These are phyloP conservation scores for Penicillium sp. DNA, from an alignment of 2,329 filamentous ascomycete species.

Conservation along the genomic window DNA sequence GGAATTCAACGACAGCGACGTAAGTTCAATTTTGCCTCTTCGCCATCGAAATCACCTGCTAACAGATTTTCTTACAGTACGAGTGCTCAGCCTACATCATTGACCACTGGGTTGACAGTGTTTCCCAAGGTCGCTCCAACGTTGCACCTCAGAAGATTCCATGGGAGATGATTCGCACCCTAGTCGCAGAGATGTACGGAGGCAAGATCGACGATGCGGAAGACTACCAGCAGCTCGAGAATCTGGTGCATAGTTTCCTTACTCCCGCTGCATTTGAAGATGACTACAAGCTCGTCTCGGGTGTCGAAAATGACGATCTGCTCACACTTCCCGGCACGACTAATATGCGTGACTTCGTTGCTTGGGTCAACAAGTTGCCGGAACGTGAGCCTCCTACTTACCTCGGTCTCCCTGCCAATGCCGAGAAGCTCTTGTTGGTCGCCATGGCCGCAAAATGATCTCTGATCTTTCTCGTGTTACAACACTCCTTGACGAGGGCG, in stretches of 20 bases:
- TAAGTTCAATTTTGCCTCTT: conserved; percentile 57
- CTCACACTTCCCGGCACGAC: conserved; percentile 80
- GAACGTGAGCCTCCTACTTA: conserved; percentile 97
- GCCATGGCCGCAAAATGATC: conserved; percentile 82
- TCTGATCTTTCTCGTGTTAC: conserved; percentile 81
- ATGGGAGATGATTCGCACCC: conserved; percentile 90
- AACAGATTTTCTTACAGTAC: conserved; percentile 61
- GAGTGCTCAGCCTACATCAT: conserved; percentile 97
- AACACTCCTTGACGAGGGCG: conserved; percentile 87
- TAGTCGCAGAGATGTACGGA: conserved; percentile 93
- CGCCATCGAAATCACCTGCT: conserved; percentile 4
- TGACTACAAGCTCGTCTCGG: conserved; percentile 83
- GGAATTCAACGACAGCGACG: conserved; percentile 99
- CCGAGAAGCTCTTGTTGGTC: conserved; percentile 90
- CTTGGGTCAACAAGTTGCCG: conserved; percentile 88
- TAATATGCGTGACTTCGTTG: conserved; percentile 79
- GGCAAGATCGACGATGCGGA: conserved; percentile 93
- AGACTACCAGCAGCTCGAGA: conserved; percentile 74
- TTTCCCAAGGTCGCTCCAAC: conserved; percentile 84
- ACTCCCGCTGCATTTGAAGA: conserved; percentile 90
- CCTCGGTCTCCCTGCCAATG: conserved; percentile 88
- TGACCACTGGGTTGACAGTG: conserved; percentile 86
- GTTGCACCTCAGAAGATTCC: conserved; percentile 91
- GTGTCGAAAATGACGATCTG: conserved; percentile 58
- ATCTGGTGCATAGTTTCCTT: conserved; percentile 75